Base-by-base conservation (phyloP, 805 yeast genomes). In the Wickerhamiella occidentalis region DNA sequence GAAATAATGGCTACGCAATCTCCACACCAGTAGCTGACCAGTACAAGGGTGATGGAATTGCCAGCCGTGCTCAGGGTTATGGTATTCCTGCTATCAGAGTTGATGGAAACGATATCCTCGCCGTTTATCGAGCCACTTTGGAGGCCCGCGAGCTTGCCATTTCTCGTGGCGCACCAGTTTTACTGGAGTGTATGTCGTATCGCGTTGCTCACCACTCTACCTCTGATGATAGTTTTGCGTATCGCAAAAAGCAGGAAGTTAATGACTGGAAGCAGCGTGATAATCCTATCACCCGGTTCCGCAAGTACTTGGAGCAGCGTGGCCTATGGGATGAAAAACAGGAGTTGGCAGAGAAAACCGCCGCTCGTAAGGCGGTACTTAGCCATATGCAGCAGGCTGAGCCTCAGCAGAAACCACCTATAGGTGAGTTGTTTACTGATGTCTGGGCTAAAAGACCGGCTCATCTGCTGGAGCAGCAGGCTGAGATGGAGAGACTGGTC, bases 1-100 rank as follows among this genome's bases (percentile, higher is more conserved):
- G 67, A 50, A 63, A 63, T 56, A 63, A 63, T 45, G 67, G 67
- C n/a, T 63, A 58, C 43, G 67, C 67, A 17, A 63, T 63, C 44
- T 58, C 64, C 40, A 63, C 67, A 0, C 65, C 66, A 1, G 49
- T 65, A 12, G 23, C 54, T 0, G 66, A 63, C 48, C 67, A 63
- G 53, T 63, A 62, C 54, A 57, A 56, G 44, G 67, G 67, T 9
- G 67, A 63, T 48, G 67, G 67, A 8, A 62, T 63, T 49, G 66
- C 63, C 12, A 52, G 58, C 43, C 55, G 67, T 18, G 67, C 64
- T 6, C 46, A 55, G 9, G 67, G 67, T 12, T 63, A 63, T 47
- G 67, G 67, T 8, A 63, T 63, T 23, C 64, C 62, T 23, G 60
- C 66, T 17, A 55, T 63, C 15, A 55, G 67, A n/a, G 65, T 63